Conservation (phyloP, 345 rosid species). For the Triadica sebifera region DNA sequence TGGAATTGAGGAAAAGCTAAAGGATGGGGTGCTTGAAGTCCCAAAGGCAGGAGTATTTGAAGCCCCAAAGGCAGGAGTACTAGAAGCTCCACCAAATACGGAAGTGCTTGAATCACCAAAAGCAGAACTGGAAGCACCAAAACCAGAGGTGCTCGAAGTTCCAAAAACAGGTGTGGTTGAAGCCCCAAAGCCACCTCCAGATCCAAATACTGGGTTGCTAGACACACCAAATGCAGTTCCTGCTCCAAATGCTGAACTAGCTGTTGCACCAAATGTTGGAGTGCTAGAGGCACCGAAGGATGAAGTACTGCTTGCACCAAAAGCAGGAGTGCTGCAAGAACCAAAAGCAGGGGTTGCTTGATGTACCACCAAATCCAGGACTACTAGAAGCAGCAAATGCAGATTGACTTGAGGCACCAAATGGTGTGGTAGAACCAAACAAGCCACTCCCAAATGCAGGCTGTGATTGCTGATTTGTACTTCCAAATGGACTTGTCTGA, state of each 20-base stretch:
- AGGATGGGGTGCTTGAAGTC: constrained; percentile 25
- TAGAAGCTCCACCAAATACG: constrained; percentile 34
- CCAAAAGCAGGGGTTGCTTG: constrained; percentile 53
- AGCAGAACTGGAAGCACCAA: constrained; percentile 40
- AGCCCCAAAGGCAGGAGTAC: constrained; percentile 42
- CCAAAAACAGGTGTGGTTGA: constrained; percentile 35
- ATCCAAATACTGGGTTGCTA: constrained; percentile 42
- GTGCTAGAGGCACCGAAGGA: constrained; percentile 49
- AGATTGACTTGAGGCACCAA: constrained; percentile 56
- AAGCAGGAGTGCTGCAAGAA: constrained; percentile 45
- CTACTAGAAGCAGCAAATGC: constrained; percentile 32
- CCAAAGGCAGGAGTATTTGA: constrained; percentile 32
- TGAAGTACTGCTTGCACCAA: constrained; percentile 48
- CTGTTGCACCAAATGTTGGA: constrained; percentile 48
- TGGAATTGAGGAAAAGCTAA: constrained; percentile 60
- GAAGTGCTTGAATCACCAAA: constrained; percentile 31
- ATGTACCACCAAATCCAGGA: constrained; percentile 23
- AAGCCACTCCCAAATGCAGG: constrained; percentile 62
- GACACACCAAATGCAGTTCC: constrained; percentile 16
- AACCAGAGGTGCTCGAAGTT: constrained; percentile 38
- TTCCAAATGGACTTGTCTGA: constrained; percentile 63
- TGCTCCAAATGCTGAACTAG: constrained; percentile 54
- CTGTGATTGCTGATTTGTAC: constrained; percentile 63
- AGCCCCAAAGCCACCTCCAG: constrained; percentile 30
- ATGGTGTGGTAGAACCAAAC: constrained; percentile 66